Percentiles rank a stretch among this genome's conserved stretches.
phyloP scores from a whole-genome alignment of 257 asterid genomes.

The Gentiana dahurica region DNA sequence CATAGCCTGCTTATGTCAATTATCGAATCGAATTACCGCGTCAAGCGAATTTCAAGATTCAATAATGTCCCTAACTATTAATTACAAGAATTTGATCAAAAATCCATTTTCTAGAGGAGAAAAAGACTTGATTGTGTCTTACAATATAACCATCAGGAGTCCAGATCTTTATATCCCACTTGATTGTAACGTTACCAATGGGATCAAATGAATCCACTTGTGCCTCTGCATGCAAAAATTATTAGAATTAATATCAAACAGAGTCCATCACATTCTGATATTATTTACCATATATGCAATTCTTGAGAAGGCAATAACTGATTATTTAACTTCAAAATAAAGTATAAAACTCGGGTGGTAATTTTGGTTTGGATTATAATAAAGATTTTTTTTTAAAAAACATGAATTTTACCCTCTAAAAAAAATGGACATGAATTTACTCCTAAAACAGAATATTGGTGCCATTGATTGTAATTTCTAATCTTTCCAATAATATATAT shows the following conservation, averaged over 20 bases:
- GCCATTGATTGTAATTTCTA: too few species aligned
- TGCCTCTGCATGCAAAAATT: slow-evolving; percentile 30
- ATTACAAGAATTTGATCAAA: background rate
- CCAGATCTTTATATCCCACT: slow-evolving; percentile 52
- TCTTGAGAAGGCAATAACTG: too few species aligned
- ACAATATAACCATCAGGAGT: slow-evolving; percentile 46
- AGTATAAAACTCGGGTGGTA: background rate
- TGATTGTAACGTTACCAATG: slow-evolving; percentile 40
- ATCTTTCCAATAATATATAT: too few species aligned
- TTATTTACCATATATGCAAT: too few species aligned
- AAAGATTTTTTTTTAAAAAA: too few species aligned
- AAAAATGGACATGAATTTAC: too few species aligned
- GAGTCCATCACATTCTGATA: too few species aligned
- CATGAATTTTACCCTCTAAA: too few species aligned
- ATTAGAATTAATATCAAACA: too few species aligned
- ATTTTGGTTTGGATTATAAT: too few species aligned
- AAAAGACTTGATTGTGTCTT: slow-evolving; percentile 12
- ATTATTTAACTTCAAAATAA: background rate
- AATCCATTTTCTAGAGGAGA: background rate
- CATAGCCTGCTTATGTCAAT: slow-evolving; percentile 22
- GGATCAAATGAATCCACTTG: slow-evolving; percentile 45
- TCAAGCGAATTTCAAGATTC: background rate
- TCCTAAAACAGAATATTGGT: too few species aligned
- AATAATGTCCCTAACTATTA: background rate
- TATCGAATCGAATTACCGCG: background rate